Percentiles rank a stretch among this genome's conserved stretches.
These are phyloP conservation scores for Haematococcus sp. DNA, from an alignment of 139 green algal species.

Conservation along the genomic window DNA sequence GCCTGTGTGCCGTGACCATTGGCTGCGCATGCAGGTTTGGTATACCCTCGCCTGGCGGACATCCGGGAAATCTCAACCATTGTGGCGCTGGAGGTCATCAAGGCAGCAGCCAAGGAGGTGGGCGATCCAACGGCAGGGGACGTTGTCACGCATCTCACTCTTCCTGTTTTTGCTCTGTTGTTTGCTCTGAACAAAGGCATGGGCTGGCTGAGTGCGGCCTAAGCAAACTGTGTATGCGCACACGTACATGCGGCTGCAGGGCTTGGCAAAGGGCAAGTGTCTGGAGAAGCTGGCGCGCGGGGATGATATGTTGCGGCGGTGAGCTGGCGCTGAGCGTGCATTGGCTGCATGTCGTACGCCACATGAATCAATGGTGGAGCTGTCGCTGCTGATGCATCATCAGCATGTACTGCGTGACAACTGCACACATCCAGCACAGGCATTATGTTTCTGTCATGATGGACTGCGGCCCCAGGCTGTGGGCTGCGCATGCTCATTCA, in stretches of 20 bases:
- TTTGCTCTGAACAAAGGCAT: not conserved
- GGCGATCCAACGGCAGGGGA: not conserved
- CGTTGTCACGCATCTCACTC: not conserved
- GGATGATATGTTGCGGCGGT: constrained; percentile 10
- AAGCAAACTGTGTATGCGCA: not conserved
- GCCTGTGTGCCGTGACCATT: no score
- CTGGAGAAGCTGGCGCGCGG: constrained; percentile 8
- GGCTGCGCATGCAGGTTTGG: constrained; percentile 15
- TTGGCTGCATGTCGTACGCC: no score
- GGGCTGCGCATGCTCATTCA: no score
- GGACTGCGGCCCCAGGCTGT: no score
- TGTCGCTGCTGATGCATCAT: no score
- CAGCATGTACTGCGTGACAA: no score
- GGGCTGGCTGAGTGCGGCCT: not conserved
- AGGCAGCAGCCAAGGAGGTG: constrained; percentile 51
- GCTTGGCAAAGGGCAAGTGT: not conserved
- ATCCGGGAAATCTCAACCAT: constrained; percentile 58
- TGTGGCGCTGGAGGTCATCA: constrained; percentile 63
- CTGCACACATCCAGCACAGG: no score
- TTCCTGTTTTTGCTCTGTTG: not conserved
- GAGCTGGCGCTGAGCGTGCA: no score
- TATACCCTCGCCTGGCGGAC: constrained; percentile 47
- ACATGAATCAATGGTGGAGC: no score
- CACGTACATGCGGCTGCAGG: not conserved
- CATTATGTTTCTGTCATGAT: no score